Conservation (phyloP, 148 eudicot genomes). For the Silene conica region DNA sequence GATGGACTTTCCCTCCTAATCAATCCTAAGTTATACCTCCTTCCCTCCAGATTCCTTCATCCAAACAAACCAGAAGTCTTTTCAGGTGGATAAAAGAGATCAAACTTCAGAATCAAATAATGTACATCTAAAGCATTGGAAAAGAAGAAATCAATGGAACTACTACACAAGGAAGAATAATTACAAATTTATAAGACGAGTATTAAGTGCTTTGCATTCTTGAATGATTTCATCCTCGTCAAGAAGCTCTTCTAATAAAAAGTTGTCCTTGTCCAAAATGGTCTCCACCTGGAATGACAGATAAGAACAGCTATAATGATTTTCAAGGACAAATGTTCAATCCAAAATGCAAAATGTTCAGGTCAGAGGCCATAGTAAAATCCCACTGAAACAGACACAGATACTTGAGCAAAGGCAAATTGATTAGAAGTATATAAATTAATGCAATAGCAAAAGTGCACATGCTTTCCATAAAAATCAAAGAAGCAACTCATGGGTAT, state of each 20-base stretch:
- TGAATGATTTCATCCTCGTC: constrained; percentile 98
- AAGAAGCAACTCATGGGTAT: too few relatives aligned
- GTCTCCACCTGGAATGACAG: constrained; percentile 71
- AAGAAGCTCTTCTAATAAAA: constrained; percentile 81
- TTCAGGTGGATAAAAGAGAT: neutral
- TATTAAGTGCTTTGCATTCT: constrained; percentile 93
- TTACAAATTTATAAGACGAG: constrained; percentile 90
- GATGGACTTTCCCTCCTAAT: too few relatives aligned
- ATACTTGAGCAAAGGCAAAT: too few relatives aligned
- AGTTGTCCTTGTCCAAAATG: constrained; percentile 76
- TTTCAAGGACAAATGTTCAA: constrained; percentile 1
- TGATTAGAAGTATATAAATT: too few relatives aligned
- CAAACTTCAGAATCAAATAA: neutral
- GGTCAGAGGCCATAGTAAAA: too few relatives aligned
- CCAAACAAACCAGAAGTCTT: neutral
- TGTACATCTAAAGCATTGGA: too few relatives aligned
- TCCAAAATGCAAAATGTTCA: neutral
- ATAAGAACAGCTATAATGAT: neutral
- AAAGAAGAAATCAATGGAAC: too few relatives aligned
- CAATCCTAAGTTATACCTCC: too few relatives aligned
- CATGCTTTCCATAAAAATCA: too few relatives aligned
- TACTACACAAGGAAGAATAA: neutral
- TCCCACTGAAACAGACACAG: too few relatives aligned
- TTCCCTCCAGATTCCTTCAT: too few relatives aligned
- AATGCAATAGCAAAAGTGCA: too few relatives aligned